Evolutionary conservation across 176 grass and related monocot genomes (phyloP).

Genomic region (Poa annua): DNA sequence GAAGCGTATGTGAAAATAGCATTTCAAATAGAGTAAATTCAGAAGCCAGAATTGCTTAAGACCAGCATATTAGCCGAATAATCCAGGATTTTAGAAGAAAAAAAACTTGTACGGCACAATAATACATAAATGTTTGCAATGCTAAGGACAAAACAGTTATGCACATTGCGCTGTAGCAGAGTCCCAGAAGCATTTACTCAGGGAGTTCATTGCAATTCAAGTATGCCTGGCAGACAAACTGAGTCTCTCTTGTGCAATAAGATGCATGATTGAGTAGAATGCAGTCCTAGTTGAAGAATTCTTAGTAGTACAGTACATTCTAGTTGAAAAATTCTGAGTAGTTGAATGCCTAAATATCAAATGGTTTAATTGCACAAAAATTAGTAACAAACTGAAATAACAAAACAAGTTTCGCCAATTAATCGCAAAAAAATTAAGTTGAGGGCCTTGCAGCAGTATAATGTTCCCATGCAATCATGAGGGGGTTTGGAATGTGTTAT

Average conservation of each 20-base stretch:
- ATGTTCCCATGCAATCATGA: conserved; percentile 31
- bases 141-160: conserved; percentile 16
- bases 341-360: neutral
- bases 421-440: conserved; percentile 5
- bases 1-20: conserved; percentile 1
- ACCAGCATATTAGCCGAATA: neutral
- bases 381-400: neutral
- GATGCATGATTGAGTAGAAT: conserved; percentile 17
- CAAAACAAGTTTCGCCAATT: neutral
- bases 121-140: neutral
- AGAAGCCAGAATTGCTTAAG: conserved; percentile 6
- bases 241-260: conserved; percentile 16
- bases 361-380: conserved; percentile 15
- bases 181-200: neutral
- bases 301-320: neutral
- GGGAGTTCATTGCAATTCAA: conserved; percentile 6
- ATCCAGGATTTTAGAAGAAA: conserved; percentile 16
- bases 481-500: neutral
- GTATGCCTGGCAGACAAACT: conserved; percentile 13
- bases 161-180: neutral
- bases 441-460: neutral
- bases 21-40: conserved; percentile 1
- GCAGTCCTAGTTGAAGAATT: neutral
- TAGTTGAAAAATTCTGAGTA: neutral
- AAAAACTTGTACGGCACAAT: neutral